Evolutionary conservation across 1,284 basidiomycete species (phyloP).

Genomic region (Cryptococcus wingfieldii): DNA sequence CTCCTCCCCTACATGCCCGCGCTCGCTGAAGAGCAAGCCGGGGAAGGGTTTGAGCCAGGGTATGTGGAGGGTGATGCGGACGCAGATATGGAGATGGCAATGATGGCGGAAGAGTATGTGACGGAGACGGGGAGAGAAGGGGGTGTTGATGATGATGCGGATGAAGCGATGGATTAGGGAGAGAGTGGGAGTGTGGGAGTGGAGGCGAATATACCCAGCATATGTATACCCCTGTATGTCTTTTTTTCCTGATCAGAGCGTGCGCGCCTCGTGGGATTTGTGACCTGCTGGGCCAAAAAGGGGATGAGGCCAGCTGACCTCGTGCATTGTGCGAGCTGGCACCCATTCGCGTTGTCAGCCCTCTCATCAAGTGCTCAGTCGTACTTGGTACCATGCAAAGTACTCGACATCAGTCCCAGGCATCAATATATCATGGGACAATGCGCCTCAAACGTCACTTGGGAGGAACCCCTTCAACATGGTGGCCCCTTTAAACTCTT

Average conservation of each 20-base stretch:
- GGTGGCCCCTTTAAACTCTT: not conserved
- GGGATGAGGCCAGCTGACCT: no score
- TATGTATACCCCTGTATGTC: not conserved
- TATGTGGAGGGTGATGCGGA: slow-evolving; percentile 24
- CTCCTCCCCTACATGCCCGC: slow-evolving; percentile 21
- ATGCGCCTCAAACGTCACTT: not conserved
- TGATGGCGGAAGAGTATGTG: slow-evolving; percentile 39
- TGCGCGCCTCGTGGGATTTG: not conserved
- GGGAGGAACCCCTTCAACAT: not conserved
- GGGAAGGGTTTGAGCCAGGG: slow-evolving; percentile 17
- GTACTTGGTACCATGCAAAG: not conserved
- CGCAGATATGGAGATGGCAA: slow-evolving; percentile 26
- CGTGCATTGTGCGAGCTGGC: no score
- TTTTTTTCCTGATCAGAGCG: not conserved
- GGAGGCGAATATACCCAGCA: not conserved
- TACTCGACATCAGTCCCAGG: not conserved
- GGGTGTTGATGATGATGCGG: slow-evolving; percentile 17
- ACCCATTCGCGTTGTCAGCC: no score
- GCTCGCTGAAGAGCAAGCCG: not conserved
- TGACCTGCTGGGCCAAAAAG: no score
- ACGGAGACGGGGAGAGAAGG: slow-evolving; percentile 30
- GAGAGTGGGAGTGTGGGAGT: not conserved
- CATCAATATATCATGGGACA: not conserved
- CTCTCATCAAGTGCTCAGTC: not conserved
- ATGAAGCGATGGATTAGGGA: slow-evolving; percentile 13